Base-by-base conservation (phyloP, 2,329 filamentous ascomycete species). In the Rhinocladiella mackenziei region DNA sequence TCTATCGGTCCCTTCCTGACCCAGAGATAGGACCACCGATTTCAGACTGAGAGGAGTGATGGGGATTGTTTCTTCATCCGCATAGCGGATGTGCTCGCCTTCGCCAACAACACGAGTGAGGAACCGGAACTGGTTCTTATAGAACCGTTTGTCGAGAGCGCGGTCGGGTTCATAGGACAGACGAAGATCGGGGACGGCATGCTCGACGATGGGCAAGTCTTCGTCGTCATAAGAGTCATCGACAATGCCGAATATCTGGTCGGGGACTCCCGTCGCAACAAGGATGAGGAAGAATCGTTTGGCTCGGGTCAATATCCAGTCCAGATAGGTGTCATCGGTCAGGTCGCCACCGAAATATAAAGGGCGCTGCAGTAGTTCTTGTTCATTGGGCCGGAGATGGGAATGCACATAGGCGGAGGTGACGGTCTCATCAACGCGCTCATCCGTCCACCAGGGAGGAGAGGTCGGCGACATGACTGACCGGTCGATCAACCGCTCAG, bases 151-250 rank as follows among this genome's bases (percentile, higher is more conserved):
- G 56, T 80, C 74, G 34, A 80, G 64, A 11, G 69, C 56, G 22
- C 72, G 70, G 45, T 76, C 66, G 3, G 73, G 68, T 29, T 70
- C 63, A 44, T 66, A 69, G 0, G 75, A 72, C 4, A 81, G 68
- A 17, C 70, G 67, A 11, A 81, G 68, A 29, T 71, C 67, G 46
- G 70, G 65, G n/a, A 81, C 69, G 23, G 73, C 73, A 32, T 77
- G 70, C 37, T 74, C 66, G 5, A 73, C 65, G 31, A 82, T 65
- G 1, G 78, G 78, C 13, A 82, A 62, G 57, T 82, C 78, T 33
- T 76, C 72, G 50, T 82, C 78, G 50, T 81, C 76, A 65, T 76
- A 77, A 3, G 75, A 78, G 45, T 75, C 72, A 54, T 81, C 78
- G 28, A 81, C 75, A 11, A 79, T 68, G 2, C 73, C 69, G 52